Evolutionary conservation across 305 asterid species (phyloP).

Genomic region (Fraxinus xanthoxyloides): DNA sequence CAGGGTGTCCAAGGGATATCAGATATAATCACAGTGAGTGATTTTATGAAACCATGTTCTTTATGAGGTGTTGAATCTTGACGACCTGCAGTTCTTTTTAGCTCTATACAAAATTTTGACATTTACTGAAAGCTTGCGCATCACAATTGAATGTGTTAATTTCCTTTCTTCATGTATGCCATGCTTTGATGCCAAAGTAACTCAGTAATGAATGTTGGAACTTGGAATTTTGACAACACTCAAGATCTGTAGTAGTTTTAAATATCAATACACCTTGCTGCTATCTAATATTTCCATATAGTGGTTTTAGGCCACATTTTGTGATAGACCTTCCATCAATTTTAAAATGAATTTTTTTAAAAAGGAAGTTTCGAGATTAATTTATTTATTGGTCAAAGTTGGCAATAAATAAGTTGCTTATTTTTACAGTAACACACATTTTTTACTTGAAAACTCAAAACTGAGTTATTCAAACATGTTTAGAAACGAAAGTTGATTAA

Average conservation of each 20-base stretch:
- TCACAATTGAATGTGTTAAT: neutral
- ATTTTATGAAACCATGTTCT: neutral
- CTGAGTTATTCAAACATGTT: neutral
- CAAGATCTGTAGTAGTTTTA: neutral
- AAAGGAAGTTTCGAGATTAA: neutral
- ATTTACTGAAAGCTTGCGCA: neutral
- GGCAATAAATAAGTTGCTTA: neutral
- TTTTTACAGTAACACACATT: neutral
- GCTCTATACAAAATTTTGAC: neutral
- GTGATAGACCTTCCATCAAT: neutral
- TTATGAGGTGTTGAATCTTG: neutral
- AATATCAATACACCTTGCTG: neutral
- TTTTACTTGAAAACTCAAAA: neutral
- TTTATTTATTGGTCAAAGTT: neutral
- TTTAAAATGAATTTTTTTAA: neutral
- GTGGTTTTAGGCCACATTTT: neutral
- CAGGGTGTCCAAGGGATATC: slow-evolving; percentile 99
- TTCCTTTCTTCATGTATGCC: neutral
- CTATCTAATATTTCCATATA: neutral
- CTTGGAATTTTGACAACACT: neutral
- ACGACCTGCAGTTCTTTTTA: neutral
- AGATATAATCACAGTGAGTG: slow-evolving; percentile 86
- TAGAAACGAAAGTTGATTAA: neutral
- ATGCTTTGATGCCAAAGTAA: neutral
- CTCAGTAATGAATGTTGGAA: neutral